Evolutionary conservation across 225 moss, liverwort and hornwort genomes (phyloP).

Genomic region (Rhytidiadelphus loreus): DNA sequence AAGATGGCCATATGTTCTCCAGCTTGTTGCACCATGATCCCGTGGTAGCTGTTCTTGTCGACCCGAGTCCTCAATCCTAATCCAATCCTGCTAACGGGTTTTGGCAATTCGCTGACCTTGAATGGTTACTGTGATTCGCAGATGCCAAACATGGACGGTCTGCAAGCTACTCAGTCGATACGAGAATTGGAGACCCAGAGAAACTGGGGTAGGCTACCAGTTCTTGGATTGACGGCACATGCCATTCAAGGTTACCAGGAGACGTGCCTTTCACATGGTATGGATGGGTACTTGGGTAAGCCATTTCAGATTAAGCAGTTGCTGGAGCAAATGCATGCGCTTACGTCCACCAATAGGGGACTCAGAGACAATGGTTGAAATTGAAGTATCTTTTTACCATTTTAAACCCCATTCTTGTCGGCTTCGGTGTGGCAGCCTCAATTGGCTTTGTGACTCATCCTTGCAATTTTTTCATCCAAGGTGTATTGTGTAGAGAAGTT

Average conservation of each 20-base stretch:
- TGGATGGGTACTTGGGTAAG: conserved; percentile 48
- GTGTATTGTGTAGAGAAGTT: neutral
- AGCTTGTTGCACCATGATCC: neutral
- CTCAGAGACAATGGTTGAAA: neutral
- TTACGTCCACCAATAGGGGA: neutral
- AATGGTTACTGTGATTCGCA: neutral
- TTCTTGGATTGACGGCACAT: conserved; percentile 67
- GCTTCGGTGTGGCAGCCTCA: neutral
- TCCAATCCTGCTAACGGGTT: neutral
- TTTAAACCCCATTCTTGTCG: neutral
- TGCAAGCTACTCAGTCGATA: conserved; percentile 51
- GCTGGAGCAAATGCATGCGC: conserved; percentile 35
- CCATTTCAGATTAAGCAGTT: conserved; percentile 60
- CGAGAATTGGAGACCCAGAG: conserved; percentile 31
- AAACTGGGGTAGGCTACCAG: conserved; percentile 36
- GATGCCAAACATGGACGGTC: conserved; percentile 80
- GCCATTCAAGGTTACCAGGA: conserved; percentile 65
- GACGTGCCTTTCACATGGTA: conserved; percentile 32
- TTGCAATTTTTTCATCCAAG: conserved; percentile 7
- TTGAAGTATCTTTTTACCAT: neutral
- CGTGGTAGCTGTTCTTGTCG: neutral
- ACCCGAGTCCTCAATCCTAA: neutral
- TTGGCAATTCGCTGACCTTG: neutral
- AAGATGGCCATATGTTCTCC: neutral
- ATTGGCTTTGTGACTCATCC: neutral